Evolutionary conservation across 2,329 filamentous ascomycete genomes (phyloP), one percentile per base, ranked within the genome.

Genomic region (Chaetomium strumarium): DNA sequence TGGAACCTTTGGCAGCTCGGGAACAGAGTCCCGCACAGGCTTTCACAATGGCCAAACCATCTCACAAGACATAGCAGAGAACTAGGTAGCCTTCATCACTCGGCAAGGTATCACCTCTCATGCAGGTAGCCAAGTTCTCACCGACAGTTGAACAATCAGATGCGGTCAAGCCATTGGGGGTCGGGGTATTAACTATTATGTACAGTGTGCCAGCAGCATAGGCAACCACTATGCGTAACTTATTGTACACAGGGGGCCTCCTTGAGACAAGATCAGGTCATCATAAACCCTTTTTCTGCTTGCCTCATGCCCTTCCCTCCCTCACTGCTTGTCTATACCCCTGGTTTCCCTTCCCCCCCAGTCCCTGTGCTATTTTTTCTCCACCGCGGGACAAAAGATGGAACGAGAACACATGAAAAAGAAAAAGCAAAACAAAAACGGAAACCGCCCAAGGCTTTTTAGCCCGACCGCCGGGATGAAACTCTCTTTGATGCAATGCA

Each of bases 181-280:
- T 43, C 46, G 55, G 56, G 51, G 45, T 52, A 58, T 58, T 58
- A 58, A 56, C 56, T 56, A 58, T 58, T 58, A 58, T 53, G 42
- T 56, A 56, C 56, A 53, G 51, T 44, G 34, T 30, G 24, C 34
- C 45, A 44, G 17, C 49, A 33, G 34, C 34, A 8, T n/a, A n/a
- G 14, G n/a, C 34, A 37, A 13, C 14, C n/a, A 37, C 34, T 12
- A 12, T 34, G 33, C 33, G 33, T 12, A 37, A 37, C 5, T 10
- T 36, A 37, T 37, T 37, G 34, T 40, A 43, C 39, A 37, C 12
- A 30, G 20, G 20, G n/a, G n/a, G n/a, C n/a, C n/a, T 7, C 24
- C 14, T 33, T 4, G 42, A 16, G 29, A 16, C 3, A 13, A 16
- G 29, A 33, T 14, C 11, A 34, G 11, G 33, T 12, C 33, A 11